These are phyloP conservation scores for Salvia hispanica DNA, from an alignment of 257 asterid species.

Conservation along the genomic window DNA sequence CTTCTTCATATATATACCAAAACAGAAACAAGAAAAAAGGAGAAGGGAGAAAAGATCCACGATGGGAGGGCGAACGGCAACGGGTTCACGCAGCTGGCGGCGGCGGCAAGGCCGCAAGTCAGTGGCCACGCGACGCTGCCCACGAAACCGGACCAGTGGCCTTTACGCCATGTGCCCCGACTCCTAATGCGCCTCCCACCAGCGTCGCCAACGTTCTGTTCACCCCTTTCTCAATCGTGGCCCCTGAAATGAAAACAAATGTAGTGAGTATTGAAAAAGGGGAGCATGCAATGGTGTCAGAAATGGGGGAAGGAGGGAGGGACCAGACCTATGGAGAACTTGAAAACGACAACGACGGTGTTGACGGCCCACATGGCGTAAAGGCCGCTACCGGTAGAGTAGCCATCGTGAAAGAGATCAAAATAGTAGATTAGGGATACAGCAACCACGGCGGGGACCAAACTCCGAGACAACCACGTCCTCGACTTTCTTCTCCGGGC, in stretches of 20 bases:
- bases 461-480: too few relatives aligned
- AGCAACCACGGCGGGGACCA: slow-evolving; percentile 42
- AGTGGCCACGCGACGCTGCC: too few relatives aligned
- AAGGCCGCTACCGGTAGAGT: slow-evolving; percentile 37
- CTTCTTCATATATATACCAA: too few relatives aligned
- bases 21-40: too few relatives aligned
- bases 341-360: slow-evolving; percentile 74
- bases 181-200: slow-evolving; percentile 61
- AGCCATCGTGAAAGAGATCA: slow-evolving; percentile 52
- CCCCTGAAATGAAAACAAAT: slow-evolving; percentile 42
- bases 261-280: not conserved
- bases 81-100: too few relatives aligned
- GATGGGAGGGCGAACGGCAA: too few relatives aligned
- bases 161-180: slow-evolving; percentile 76
- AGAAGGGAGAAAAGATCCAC: too few relatives aligned
- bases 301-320: too few relatives aligned
- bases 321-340: slow-evolving; percentile 63
- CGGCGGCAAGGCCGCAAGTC: too few relatives aligned
- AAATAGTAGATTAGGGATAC: slow-evolving; percentile 66
- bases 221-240: slow-evolving; percentile 72
- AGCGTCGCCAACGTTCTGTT: slow-evolving; percentile 75
- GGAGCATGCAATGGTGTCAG: too few relatives aligned
- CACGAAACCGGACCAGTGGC: too few relatives aligned
- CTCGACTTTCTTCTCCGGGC: too few relatives aligned
- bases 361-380: slow-evolving; percentile 80